These are phyloP conservation scores for Apiotrichum sp. DNA, from an alignment of 1,284 basidiomycete genomes.

Conservation along the genomic window DNA sequence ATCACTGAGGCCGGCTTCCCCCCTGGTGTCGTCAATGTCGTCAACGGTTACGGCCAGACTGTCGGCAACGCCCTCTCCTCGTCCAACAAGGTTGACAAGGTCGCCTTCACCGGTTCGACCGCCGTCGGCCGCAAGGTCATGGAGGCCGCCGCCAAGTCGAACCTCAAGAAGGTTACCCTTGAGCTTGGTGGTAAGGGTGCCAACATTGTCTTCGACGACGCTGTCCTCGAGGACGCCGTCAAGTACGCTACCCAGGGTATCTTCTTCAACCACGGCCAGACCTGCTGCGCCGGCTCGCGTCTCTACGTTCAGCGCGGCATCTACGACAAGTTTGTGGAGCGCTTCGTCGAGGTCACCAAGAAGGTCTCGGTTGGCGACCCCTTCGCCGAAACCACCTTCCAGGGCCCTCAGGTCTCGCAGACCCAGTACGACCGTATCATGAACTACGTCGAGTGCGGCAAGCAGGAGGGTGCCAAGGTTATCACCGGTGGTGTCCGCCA, in stretches of 20 bases:
- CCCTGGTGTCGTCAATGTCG: constrained; percentile 63
- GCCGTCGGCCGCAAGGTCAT: constrained; percentile 55
- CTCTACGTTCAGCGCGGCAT: constrained; percentile 71
- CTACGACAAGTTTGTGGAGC: constrained; percentile 57
- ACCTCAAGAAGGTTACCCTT: constrained; percentile 69
- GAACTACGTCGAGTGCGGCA: constrained; percentile 80
- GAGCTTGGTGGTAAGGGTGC: constrained; percentile 92
- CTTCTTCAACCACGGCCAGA: constrained; percentile 60
- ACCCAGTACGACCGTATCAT: constrained; percentile 61
- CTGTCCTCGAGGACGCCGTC: constrained; percentile 65
- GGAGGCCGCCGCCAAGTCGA: constrained; percentile 52
- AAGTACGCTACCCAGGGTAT: constrained; percentile 75
- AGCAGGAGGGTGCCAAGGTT: constrained; percentile 73
- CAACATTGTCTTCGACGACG: constrained; percentile 54
- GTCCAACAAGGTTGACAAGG: constrained; percentile 51
- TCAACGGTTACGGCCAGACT: constrained; percentile 59
- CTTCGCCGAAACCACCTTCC: constrained; percentile 62
- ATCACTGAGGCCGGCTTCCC: constrained; percentile 59
- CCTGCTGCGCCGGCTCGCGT: constrained; percentile 56
- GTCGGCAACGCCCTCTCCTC: constrained; percentile 60
- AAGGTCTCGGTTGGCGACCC: constrained; percentile 56
- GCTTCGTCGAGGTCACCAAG: constrained; percentile 26
- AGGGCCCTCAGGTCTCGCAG: constrained; percentile 74
- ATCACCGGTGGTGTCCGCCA: constrained; percentile 68
- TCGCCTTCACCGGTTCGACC: constrained; percentile 57